Base-by-base conservation (phyloP, 352 stramenopile genomes). In the Thraustotheca clavata region DNA sequence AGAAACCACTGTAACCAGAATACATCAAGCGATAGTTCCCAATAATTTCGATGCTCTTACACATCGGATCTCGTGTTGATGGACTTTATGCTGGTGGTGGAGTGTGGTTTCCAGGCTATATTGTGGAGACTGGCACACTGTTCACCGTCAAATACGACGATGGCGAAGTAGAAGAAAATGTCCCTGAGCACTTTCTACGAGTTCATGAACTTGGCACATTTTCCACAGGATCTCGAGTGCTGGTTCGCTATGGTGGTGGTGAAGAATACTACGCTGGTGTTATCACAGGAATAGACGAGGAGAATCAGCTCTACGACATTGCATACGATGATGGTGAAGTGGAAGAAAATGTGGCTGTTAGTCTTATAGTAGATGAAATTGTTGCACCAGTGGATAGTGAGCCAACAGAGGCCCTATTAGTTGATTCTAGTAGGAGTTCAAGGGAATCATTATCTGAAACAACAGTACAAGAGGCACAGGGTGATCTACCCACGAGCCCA, bases 311-410 rank as follows among this genome's bases (percentile, higher is more conserved):
- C 35, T 92, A 87, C 73, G 87, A 75, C 35, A 77, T 90, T 55
- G 77, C 82, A 47, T 91, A 94, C 67, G 81, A 94, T 68, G 85
- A 91, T 70, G 72, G 73, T n/a, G 79, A 92, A 35, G 71, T 85
- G n/a, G 79, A 91, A 54, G 39, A 67, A 2, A 63, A 84, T 34
- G 78, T 94, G 0, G 38, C 73, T 26, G 31, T 87, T 22, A 76
- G 75, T 40, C 74, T 74, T 20, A 86, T 93, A 29, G 59, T 67
- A 12, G 82, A 65, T 33, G 57, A 65, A 43, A 16, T 7, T 0
- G 18, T 14, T 7, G 31, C 55, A n/a, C 16, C 1, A 9, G n/a
- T n/a, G n/a, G n/a, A n/a, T n/a, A n/a, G n/a, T n/a, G n/a, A n/a
- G n/a, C n/a, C n/a, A n/a, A n/a, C n/a, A n/a, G n/a, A n/a, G n/a